Evolutionary conservation across 441 rosid genomes (phyloP).

Genomic region (Eugenia klotzschiana): DNA sequence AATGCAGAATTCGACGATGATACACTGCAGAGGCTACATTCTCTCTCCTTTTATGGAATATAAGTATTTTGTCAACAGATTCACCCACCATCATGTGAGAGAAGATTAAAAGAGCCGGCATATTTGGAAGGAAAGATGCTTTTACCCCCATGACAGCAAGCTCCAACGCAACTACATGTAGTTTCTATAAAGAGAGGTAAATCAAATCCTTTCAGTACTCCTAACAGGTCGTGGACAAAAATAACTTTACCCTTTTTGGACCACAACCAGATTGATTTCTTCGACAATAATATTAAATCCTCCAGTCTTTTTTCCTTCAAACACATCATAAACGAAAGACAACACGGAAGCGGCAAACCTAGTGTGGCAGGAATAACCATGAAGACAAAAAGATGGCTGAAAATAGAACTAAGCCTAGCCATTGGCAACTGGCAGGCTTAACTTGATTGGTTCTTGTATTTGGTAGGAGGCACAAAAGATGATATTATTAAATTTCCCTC

Average conservation of each 20-base stretch:
- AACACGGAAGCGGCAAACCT: neutral
- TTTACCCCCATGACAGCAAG: neutral
- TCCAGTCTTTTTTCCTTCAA: neutral
- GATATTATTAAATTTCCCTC: neutral
- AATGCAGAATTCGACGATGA: neutral
- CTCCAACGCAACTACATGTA: neutral
- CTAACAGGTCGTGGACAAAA: neutral
- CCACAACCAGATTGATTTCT: neutral
- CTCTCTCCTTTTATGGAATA: neutral
- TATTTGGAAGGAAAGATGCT: neutral
- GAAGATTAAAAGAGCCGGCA: neutral
- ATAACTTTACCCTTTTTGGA: neutral
- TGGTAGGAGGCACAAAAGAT: neutral
- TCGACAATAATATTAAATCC: neutral
- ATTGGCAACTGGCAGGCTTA: neutral
- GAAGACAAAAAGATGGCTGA: neutral
- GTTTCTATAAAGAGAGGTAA: neutral
- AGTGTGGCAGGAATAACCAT: neutral
- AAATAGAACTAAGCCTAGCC: neutral
- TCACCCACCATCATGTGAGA: neutral
- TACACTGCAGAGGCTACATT: neutral
- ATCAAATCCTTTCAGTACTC: neutral
- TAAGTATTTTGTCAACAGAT: neutral
- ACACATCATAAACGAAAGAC: neutral
- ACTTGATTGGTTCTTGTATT: neutral